These are phyloP conservation scores for Canariomyces notabilis DNA, from an alignment of 2,329 filamentous ascomycete genomes.

Conservation along the genomic window DNA sequence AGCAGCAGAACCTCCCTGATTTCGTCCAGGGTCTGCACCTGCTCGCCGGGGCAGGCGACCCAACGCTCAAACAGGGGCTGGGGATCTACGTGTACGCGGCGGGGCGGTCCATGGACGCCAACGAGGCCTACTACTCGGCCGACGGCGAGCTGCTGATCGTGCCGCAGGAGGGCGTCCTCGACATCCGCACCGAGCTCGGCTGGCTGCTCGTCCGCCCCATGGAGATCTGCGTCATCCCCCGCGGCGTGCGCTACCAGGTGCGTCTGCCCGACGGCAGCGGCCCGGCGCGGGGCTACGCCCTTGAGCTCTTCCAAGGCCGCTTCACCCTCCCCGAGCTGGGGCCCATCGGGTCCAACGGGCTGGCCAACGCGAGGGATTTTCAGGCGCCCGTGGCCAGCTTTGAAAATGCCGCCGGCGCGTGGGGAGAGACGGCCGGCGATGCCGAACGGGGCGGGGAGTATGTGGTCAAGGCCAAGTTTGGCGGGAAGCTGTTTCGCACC, in stretches of 20 bases:
- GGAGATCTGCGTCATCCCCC: conserved; percentile 71
- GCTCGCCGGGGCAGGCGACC: conserved; percentile 73
- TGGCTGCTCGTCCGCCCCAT: conserved; percentile 69
- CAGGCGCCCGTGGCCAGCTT: conserved; percentile 66
- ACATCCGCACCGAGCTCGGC: conserved; percentile 74
- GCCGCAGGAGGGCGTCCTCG: conserved; percentile 66
- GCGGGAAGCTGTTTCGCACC: conserved; percentile 61
- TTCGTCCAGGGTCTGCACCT: conserved; percentile 59
- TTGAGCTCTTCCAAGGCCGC: conserved; percentile 69
- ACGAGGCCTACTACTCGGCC: conserved; percentile 75
- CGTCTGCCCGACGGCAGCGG: conserved; percentile 54
- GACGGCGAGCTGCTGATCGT: conserved; percentile 77
- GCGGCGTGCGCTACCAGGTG: conserved; percentile 70
- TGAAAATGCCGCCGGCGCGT: conserved; percentile 48
- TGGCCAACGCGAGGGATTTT: conserved; percentile 74
- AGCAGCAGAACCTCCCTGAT: conserved; percentile 41
- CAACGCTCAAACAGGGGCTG: conserved; percentile 70
- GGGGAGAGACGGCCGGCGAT: conserved; percentile 35
- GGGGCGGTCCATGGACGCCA: conserved; percentile 69
- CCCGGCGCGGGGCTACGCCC: conserved; percentile 65
- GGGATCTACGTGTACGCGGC: conserved; percentile 79
- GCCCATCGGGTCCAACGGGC: conserved; percentile 66
- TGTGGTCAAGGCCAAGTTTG: conserved; percentile 60
- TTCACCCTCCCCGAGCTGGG: conserved; percentile 68
- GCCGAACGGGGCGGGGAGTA: conserved; percentile 34